phyloP scores from a whole-genome alignment of 2,329 filamentous ascomycete genomes.

The Aspergillus alliaceus region DNA sequence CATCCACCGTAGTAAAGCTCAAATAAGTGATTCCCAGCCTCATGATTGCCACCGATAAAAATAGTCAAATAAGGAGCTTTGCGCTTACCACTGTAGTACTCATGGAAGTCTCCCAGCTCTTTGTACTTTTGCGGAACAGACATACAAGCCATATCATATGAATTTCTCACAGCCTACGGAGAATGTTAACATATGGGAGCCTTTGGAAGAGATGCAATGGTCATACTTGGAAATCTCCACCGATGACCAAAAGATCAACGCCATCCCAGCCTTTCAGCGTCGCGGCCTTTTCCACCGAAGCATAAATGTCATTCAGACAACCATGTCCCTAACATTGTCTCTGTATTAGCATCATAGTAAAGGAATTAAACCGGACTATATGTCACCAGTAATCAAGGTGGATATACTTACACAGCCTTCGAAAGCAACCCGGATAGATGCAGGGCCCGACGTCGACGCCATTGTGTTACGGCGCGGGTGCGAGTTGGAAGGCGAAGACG shows the following conservation, averaged over 20 bases:
- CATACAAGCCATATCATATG: conserved; percentile 82
- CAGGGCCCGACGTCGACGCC: conserved; percentile 1
- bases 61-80: conserved; percentile 84
- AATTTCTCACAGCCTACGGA: conserved; percentile 76
- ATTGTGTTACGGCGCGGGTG: conserved; percentile 5
- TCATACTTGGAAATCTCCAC: conserved; percentile 85
- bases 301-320: conserved; percentile 86
- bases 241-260: conserved; percentile 89
- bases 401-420: conserved; percentile 74
- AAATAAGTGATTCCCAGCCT: conserved; percentile 85
- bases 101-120: conserved; percentile 84
- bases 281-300: conserved; percentile 69
- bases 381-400: not conserved
- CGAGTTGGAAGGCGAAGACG: not conserved
- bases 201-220: not conserved
- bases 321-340: conserved; percentile 71
- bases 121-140: conserved; percentile 87
- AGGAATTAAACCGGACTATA: not conserved
- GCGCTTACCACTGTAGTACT: conserved; percentile 81
- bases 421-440: conserved; percentile 68
- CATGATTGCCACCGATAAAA: conserved; percentile 93
- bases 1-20: conserved; percentile 96
- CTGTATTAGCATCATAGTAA: conserved; percentile 9
- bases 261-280: conserved; percentile 72
- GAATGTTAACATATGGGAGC: conserved; percentile 11